A percentile compares a stretch with the other conserved stretches of the same genome.
phyloP scores from a whole-genome alignment of 2,329 filamentous ascomycete genomes.

The Calonectria multiphialidica region DNA sequence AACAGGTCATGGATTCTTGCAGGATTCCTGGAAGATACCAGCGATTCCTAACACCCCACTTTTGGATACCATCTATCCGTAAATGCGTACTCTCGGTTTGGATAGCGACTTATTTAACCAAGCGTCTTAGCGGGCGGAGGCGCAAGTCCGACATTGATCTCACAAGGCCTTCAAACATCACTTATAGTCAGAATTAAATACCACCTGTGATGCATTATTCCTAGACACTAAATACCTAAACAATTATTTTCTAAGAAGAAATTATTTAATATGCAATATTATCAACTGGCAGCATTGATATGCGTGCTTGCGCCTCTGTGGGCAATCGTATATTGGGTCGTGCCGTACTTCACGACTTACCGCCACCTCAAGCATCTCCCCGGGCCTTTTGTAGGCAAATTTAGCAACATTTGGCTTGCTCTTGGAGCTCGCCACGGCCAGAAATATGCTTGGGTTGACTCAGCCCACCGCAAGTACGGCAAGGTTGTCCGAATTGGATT shows the following conservation, averaged over 20 bases:
- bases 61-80: not conserved
- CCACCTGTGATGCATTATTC: not conserved
- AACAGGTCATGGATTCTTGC: not conserved
- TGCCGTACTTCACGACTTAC: constrained; percentile 30
- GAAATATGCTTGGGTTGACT: constrained; percentile 23
- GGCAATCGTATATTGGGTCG: constrained; percentile 23
- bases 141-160: not conserved
- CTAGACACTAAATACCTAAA: not conserved
- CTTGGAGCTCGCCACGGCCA: constrained; percentile 11
- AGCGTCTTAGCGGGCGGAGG: not conserved
- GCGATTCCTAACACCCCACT: not conserved
- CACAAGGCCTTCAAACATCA: not conserved
- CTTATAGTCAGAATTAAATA: not conserved
- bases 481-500: constrained; percentile 23
- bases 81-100: not conserved
- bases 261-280: constrained; percentile 4
- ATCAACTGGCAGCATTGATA: not conserved
- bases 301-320: constrained; percentile 3
- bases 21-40: not conserved
- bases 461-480: constrained; percentile 21
- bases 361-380: constrained; percentile 21
- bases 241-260: not conserved
- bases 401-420: constrained; percentile 27
- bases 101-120: not conserved
- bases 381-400: constrained; percentile 20